Conservation (phyloP, 345 rosid genomes). For the Syzygium aromaticum region DNA sequence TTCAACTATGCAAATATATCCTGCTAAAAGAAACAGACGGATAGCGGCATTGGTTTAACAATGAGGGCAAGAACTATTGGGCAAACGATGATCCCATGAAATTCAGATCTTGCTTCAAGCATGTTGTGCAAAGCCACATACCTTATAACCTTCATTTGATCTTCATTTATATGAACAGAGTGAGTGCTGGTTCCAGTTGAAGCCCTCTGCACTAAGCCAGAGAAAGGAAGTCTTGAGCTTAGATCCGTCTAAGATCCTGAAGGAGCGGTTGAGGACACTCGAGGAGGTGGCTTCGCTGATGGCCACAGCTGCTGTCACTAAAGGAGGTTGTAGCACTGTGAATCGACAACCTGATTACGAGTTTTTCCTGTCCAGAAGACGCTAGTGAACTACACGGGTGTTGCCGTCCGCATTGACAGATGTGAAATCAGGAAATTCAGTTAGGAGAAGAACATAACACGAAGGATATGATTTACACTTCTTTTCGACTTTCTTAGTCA, state of each 20-base stretch:
- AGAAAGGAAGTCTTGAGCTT: slow-evolving; percentile 6
- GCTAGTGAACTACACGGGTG: background rate
- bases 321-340: slow-evolving; percentile 17
- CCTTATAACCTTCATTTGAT: background rate
- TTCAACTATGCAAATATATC: background rate
- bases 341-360: slow-evolving; percentile 48
- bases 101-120: background rate
- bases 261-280: slow-evolving; percentile 37
- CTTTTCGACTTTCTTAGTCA: background rate
- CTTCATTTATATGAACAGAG: slow-evolving; percentile 17
- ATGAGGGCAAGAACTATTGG: background rate
- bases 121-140: background rate
- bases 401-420: background rate
- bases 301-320: slow-evolving; percentile 41
- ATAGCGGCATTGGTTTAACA: background rate
- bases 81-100: background rate
- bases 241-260: slow-evolving; percentile 23
- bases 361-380: slow-evolving; percentile 37
- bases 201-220: slow-evolving; percentile 10
- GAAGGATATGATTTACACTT: background rate
- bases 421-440: background rate
- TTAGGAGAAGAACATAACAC: background rate
- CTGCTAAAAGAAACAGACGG: background rate
- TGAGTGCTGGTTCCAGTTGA: slow-evolving; percentile 49
- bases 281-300: slow-evolving; percentile 39